These are phyloP conservation scores for Raphidocelis subcapitata DNA, from an alignment of 139 green algal genomes.

Conservation along the genomic window DNA sequence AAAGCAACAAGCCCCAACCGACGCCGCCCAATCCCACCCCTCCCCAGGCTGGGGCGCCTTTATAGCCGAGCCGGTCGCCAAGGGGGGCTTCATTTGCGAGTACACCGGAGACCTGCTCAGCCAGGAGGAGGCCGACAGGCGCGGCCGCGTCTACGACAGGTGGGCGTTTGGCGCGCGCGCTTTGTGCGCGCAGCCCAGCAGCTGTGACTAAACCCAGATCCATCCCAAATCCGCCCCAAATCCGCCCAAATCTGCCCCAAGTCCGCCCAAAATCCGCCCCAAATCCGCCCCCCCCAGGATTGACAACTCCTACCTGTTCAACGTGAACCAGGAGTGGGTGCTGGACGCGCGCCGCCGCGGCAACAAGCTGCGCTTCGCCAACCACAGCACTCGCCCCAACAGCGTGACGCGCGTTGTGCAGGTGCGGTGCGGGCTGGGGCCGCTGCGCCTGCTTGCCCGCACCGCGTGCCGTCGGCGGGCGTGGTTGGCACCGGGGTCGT, in stretches of 20 bases:
- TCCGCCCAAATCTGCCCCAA: too few relatives aligned
- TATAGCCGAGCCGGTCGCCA: constrained; percentile 43
- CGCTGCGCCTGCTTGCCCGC: not conserved
- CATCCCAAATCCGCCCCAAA: too few relatives aligned
- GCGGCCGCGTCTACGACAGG: constrained; percentile 88
- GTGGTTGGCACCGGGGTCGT: not conserved
- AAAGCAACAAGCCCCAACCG: too few relatives aligned
- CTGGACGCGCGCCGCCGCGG: constrained; percentile 77
- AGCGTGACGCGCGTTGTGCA: constrained; percentile 7
- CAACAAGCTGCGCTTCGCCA: constrained; percentile 92
- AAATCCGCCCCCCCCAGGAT: not conserved
- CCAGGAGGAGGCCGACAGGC: constrained; percentile 84
- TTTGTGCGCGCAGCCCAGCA: too few relatives aligned
- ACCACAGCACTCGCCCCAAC: constrained; percentile 56
- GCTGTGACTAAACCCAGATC: too few relatives aligned
- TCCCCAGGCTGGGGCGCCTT: constrained; percentile 81
- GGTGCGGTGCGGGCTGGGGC: not conserved
- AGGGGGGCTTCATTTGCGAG: constrained; percentile 82
- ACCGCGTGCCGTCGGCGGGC: not conserved
- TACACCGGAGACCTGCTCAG: constrained; percentile 87
- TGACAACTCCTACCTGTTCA: constrained; percentile 86
- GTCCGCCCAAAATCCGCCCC: too few relatives aligned
- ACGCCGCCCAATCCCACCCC: too few relatives aligned
- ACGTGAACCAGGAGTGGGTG: constrained; percentile 85
- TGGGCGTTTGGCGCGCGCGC: too few relatives aligned